A percentile compares a stretch with the other conserved stretches of the same genome.
Conservation (phyloP, 75 land plant species). For the Gnetum montanum region DNA sequence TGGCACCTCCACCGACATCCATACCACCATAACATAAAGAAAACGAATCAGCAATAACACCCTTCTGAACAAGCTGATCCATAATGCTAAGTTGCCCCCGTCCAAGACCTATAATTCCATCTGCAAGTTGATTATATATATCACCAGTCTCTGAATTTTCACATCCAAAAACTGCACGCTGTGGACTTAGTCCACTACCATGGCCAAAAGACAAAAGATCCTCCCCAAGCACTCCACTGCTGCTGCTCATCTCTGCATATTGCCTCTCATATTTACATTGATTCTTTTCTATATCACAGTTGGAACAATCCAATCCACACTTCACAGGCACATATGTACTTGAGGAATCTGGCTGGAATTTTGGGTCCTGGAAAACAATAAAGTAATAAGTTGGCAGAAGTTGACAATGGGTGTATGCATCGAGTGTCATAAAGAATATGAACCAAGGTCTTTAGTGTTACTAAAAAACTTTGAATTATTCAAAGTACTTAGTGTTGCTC, state of each 20-base stretch:
- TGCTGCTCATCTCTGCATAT: constrained; percentile 95
- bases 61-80: constrained; percentile 86
- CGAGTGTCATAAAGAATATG: too few relatives aligned
- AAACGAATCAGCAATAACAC: constrained; percentile 70
- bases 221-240: constrained; percentile 83
- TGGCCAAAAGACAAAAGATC: constrained; percentile 80
- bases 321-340: constrained; percentile 69
- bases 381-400: neutral
- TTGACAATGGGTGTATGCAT: too few relatives aligned
- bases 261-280: constrained; percentile 75
- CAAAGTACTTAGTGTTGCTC: too few relatives aligned
- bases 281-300: constrained; percentile 42
- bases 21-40: constrained; percentile 98
- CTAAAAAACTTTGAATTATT: too few relatives aligned
- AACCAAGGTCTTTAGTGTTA: too few relatives aligned
- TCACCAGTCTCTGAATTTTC: constrained; percentile 93
- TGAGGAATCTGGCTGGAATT: constrained; percentile 68
- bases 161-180: constrained; percentile 84
- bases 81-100: constrained; percentile 84
- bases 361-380: constrained; percentile 59
- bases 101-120: constrained; percentile 99
- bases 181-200: constrained; percentile 57
- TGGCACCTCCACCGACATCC: constrained; percentile 92
- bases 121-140: constrained; percentile 84
- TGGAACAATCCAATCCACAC: constrained; percentile 53